Evolutionary conservation across 108 stramenopile genomes (phyloP), one percentile per base, ranked within the genome.

Genomic region (Nannochloropsis salina): DNA sequence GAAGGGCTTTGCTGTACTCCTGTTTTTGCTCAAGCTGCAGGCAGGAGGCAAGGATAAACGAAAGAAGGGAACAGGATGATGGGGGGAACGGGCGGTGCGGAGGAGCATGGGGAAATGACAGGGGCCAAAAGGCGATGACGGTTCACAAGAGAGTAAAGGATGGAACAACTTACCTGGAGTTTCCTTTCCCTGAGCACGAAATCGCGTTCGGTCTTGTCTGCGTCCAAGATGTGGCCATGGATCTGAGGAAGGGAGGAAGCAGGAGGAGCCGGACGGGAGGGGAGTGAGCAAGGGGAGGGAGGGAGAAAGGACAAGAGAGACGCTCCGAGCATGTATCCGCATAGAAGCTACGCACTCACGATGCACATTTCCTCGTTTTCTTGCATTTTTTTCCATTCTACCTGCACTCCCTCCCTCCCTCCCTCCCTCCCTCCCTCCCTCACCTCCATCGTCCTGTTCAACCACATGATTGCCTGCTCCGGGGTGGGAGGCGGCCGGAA

Each of bases 1-100:
- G 61, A 3, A 74, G 8, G 61, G 61, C 61, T 74, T 74, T 74
- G 61, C 61, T 74, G 61, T 74, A 74, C 61, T 74, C 61, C n/a
- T 74, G 61, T 6, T 74, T 74, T 74, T 74, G 61, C 61, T 74
- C 61, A n/a, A 74, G 15, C 61, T 74, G n/a, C 61, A 74, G 6
- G 15, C 31, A 31, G 31, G 8, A 74, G 61, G n/a, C 3, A 3
- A 6, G 61, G 8, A 12, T 51, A n/a, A n/a, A 74, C 3, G 61
- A 74, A 2, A n/a, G 61, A 6, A 3, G 61, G 61, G 61, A 74
- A 74, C 9, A 51, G 61, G 6, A 74, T n/a, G 61, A n/a, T 4
- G 61, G 61, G 3, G 31, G 61, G n/a, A n/a, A 2, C n/a, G 8
- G n/a, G 8, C 2, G 61, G n/a, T 6, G 61, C n/a, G 3, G 61